Evolutionary conservation across 1,139 yeast genomes (phyloP).

Genomic region (Barnettozyma hawaiiensis): DNA sequence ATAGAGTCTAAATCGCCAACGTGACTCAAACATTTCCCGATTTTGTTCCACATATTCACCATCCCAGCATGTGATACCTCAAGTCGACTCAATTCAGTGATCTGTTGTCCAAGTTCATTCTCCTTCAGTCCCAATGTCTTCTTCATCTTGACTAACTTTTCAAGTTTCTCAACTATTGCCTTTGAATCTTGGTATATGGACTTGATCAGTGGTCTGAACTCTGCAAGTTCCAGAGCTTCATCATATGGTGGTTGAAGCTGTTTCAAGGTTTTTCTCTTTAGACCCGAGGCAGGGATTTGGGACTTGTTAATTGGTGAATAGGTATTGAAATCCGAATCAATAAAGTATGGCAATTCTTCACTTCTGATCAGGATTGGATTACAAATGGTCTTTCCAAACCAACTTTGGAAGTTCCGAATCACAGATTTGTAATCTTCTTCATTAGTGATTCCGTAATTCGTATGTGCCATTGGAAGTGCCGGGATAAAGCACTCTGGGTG

Average conservation of each 20-base stretch:
- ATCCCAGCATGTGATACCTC: constrained; percentile 59
- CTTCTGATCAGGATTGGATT: constrained; percentile 80
- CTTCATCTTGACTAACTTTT: constrained; percentile 48
- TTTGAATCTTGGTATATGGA: constrained; percentile 59
- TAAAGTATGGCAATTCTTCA: constrained; percentile 82
- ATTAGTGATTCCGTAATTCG: constrained; percentile 78
- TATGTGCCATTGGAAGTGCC: constrained; percentile 66
- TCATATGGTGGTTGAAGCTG: constrained; percentile 92
- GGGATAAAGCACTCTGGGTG: constrained; percentile 94
- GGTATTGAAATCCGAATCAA: constrained; percentile 80
- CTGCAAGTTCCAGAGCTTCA: constrained; percentile 72
- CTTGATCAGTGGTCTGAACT: constrained; percentile 81
- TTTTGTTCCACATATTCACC: constrained; percentile 77
- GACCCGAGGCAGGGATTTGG: constrained; percentile 67
- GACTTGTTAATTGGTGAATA: constrained; percentile 59
- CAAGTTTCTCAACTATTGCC: constrained; percentile 51
- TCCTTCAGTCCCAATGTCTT: constrained; percentile 52
- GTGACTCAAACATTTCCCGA: constrained; percentile 61
- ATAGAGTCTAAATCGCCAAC: constrained; percentile 75
- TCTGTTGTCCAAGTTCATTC: constrained; percentile 60
- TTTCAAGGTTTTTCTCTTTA: constrained; percentile 81
- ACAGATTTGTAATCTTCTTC: constrained; percentile 70
- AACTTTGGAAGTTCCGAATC: constrained; percentile 60
- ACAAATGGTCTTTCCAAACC: constrained; percentile 72
- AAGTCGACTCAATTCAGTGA: constrained; percentile 43